Percentiles rank a stretch among this genome's conserved stretches.
These are phyloP conservation scores for Aspergillus versicolor DNA, from an alignment of 2,329 filamentous ascomycete genomes.

Conservation along the genomic window DNA sequence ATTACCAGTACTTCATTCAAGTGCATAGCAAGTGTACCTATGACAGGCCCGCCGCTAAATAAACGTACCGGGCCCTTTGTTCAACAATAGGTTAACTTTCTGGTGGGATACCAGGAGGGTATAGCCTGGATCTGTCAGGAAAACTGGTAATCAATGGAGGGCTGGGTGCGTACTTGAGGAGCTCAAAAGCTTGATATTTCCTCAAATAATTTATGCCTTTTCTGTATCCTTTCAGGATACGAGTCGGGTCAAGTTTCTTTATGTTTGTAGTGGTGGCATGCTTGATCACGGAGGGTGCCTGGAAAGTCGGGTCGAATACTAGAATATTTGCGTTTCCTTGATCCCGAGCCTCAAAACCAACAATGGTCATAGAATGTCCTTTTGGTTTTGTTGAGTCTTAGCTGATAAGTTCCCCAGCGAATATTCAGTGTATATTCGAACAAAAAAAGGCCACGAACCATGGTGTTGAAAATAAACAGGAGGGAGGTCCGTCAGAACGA, in stretches of 20 bases:
- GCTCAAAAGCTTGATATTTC: slow-evolving; percentile 75
- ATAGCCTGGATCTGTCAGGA: slow-evolving; percentile 10
- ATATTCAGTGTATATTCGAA: background rate
- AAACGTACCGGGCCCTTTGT: background rate
- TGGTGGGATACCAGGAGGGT: background rate
- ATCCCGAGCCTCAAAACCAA: slow-evolving; percentile 72
- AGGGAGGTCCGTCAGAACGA: slow-evolving; percentile 70
- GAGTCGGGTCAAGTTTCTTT: slow-evolving; percentile 47
- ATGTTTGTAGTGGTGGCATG: slow-evolving; percentile 52
- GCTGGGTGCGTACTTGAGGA: slow-evolving; percentile 59
- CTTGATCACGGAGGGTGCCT: slow-evolving; percentile 63
- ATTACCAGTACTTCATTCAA: too few species aligned
- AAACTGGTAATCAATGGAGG: background rate
- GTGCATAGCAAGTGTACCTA: too few species aligned
- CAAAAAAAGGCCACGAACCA: slow-evolving; percentile 44
- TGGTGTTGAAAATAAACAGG: slow-evolving; percentile 90
- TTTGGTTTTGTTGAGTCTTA: background rate
- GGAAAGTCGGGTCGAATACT: slow-evolving; percentile 85
- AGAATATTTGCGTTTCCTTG: slow-evolving; percentile 69
- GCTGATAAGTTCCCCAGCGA: background rate
- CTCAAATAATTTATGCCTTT: slow-evolving; percentile 66
- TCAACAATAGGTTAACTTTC: background rate
- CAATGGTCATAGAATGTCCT: slow-evolving; percentile 87
- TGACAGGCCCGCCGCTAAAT: too few species aligned
- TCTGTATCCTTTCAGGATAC: slow-evolving; percentile 70